Base-by-base conservation (phyloP, 2,329 filamentous ascomycete genomes). In the Penicillium sp. region DNA sequence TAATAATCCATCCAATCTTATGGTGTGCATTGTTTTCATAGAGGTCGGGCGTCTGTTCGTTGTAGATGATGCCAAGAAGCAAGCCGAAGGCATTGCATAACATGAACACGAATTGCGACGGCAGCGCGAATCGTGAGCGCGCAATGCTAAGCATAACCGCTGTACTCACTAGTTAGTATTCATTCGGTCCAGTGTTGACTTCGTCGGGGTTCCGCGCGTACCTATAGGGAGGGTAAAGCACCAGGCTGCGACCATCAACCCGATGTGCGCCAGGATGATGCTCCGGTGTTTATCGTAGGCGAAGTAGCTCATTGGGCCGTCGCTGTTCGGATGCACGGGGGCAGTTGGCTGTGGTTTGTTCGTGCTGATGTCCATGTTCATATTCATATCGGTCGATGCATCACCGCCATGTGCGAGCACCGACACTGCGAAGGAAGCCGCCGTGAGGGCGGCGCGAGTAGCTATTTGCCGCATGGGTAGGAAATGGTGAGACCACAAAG, bases 11-110 rank as follows among this genome's bases (percentile, higher is more conserved):
- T 48, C 91, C 91, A 36, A 93, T 81, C 70, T 89, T 91, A 75
- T 91, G 86, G 70, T 97, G 92, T n/a, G 88, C 84, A 67, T 96
- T 96, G 67, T 89, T 87, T 26, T 86, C 85, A 68, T 96, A 97
- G 18, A 97, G 76, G 66, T 96, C 90, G 1, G 91, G 91, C 0
- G 91, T 96, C 57, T 83, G 85, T 51, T 82, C 80, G 68, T 94
- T 91, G 77, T 96, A 96, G 27, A 90, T 75, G 43, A 83, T 80
- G 7, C 83, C 85, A 21, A 89, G 68, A 12, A 90, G 65, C 20
- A 92, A 60, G 15, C 87, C 89, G 1, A 87, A 60, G 3, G 78
- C 80, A 66, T 91, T 90, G 29, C 80, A 68, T 1, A 79, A 73
- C 36, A 89, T 70, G 68, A 93, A 92, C 7, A 78, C 55, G 54